Base-by-base conservation (phyloP, 78 protist species). In the Protostelium mycophagum region DNA sequence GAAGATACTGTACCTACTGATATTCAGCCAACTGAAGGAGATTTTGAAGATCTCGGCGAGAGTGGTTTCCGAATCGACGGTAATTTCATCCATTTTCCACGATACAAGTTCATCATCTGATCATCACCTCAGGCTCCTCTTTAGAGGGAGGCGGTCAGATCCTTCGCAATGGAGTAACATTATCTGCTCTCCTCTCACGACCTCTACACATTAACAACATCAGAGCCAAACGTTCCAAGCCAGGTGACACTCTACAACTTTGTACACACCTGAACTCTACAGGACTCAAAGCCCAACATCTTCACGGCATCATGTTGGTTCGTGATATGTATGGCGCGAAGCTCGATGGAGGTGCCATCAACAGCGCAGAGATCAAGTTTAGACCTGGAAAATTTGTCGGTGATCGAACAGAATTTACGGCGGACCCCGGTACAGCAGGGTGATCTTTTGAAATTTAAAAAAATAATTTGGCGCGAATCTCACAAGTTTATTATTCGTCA, bases 131-230 rank as follows among this genome's bases (percentile, higher is more conserved):
- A 51, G 96, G 96, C 1, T 89, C 93, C 28, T 37, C 91, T 28
- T n/a, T 94, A 25, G 96, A 94, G 35, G 97, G 97, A 83, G 97
- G 97, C 1, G 97, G 97, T 36, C 97, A 95, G 90, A 88, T 95
- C 16, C 34, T 95, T 1, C 92, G 97, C 38, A 95, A 95, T 87
- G 51, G 91, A 37, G 51, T 91, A 0, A 88, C 96, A 9, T 38
- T 92, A 1, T 35, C 92, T 83, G 38, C 94, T 51, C 35, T 95
- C 31, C 87, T 63, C 34, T 34, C 83, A 28, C 93, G 88, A 51
- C n/a, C 88, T 0, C 88, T 95, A 35, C 35, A 28, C 38, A 89
- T 95, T 63, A 37, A 37, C 83, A 92, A 92, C 89, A 93, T 95
- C 37, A 84, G 97, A 38, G 83, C 90, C 38, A 83, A 83, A 63